Evolutionary conservation across 257 asterid species (phyloP).

Genomic region (Phtheirospermum japonicum): DNA sequence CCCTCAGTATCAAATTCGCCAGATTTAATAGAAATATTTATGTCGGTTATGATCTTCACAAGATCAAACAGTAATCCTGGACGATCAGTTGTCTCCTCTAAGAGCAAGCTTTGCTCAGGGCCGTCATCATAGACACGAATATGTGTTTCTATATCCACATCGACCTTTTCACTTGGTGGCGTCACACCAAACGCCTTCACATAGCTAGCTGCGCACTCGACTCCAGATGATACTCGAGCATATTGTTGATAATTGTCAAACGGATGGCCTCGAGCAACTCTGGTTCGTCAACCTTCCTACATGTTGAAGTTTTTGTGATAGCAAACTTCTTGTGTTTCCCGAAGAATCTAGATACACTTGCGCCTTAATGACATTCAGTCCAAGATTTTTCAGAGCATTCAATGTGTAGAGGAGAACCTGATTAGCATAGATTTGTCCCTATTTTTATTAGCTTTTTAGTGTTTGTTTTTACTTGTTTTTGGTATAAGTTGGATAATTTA

Average conservation of each 20-base stretch:
- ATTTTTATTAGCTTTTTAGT: no score
- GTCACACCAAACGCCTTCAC: conserved; percentile 76
- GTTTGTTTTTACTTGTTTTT: no score
- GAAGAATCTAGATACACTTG: conserved; percentile 89
- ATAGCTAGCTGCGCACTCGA: conserved; percentile 84
- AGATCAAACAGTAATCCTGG: conserved; percentile 96
- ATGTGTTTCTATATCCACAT: conserved; percentile 65
- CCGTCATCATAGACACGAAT: conserved; percentile 58
- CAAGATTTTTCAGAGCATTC: conserved; percentile 28
- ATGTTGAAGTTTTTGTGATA: conserved; percentile 75
- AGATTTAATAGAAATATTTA: no score
- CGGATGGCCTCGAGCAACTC: conserved; percentile 99
- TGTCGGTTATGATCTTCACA: no score
- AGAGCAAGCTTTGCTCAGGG: conserved; percentile 71
- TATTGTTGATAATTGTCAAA: conserved; percentile 87
- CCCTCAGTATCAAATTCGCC: no score
- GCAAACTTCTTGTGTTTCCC: conserved; percentile 93
- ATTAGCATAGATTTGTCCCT: no score
- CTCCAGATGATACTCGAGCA: conserved; percentile 93
- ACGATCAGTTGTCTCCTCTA: conserved; percentile 81
- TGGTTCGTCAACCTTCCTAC: conserved; percentile 88
- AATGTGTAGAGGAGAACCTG: no score
- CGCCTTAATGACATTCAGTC: conserved; percentile 65
- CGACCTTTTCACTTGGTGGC: conserved; percentile 63
- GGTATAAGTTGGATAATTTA: no score